A percentile compares a stretch with the other conserved stretches of the same genome.
Evolutionary conservation across 352 stramenopile genomes (phyloP).

Genomic region (Pythium folliculosum): DNA sequence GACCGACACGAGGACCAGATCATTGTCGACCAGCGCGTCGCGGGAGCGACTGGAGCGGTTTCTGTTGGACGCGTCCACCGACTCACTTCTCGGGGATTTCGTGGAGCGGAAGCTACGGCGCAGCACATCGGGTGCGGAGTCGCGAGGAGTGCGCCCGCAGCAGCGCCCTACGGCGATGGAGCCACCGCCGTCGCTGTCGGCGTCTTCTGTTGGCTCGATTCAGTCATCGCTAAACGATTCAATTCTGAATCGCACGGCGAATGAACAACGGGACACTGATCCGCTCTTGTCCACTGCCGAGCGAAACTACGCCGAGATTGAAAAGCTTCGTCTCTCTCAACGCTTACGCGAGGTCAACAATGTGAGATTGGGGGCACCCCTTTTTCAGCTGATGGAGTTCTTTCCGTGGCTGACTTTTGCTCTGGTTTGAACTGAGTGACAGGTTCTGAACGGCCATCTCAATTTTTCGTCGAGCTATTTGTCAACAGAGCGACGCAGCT

Average conservation of each 20-base stretch:
- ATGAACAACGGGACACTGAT: neutral
- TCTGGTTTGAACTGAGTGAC: neutral
- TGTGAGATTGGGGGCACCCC: slow-evolving; percentile 29
- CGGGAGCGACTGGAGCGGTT: slow-evolving; percentile 44
- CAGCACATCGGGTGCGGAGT: slow-evolving; percentile 11
- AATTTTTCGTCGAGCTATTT: slow-evolving; percentile 60
- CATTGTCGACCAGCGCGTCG: neutral
- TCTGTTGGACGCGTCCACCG: slow-evolving; percentile 52
- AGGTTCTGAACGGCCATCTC: slow-evolving; percentile 64
- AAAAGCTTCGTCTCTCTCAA: slow-evolving; percentile 66
- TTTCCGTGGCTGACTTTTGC: neutral
- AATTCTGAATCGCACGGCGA: slow-evolving; percentile 27
- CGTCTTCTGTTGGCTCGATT: slow-evolving; percentile 33
- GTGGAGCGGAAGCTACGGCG: slow-evolving; percentile 64
- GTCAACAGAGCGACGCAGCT: slow-evolving; percentile 15
- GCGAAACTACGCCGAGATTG: slow-evolving; percentile 57
- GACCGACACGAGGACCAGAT: neutral
- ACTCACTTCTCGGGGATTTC: slow-evolving; percentile 59
- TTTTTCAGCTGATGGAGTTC: neutral
- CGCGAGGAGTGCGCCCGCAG: neutral
- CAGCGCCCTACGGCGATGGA: slow-evolving; percentile 34
- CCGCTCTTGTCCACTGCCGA: slow-evolving; percentile 39
- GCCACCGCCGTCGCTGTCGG: slow-evolving; percentile 42
- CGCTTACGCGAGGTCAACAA: slow-evolving; percentile 71
- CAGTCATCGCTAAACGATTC: slow-evolving; percentile 38